Base-by-base conservation (phyloP, 805 yeast genomes). In the Barnettozyma pratensis region DNA sequence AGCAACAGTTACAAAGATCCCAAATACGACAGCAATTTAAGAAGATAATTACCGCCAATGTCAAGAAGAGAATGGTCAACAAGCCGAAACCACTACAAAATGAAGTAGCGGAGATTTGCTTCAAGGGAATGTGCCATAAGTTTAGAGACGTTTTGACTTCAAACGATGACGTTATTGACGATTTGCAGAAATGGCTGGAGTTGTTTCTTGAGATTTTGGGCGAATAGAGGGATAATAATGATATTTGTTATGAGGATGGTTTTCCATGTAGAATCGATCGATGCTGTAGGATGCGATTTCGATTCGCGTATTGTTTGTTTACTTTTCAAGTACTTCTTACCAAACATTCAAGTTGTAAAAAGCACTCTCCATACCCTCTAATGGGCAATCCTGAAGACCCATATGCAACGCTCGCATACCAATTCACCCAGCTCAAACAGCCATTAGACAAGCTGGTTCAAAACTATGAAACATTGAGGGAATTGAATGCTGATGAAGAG, bases 91-190 rank as follows among this genome's bases (percentile, higher is more conserved):
- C 51, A 0, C 12, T 46, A 2, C 62, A 60, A 40, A 48, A 36
- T 8, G 63, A 61, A 39, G 55, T 59, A 2, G 62, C 58, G 2
- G 64, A 61, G 26, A 50, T 60, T 8, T 57, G 64, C 30, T 53
- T 48, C 42, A 54, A 49, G 38, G 59, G 58, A 3, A 55, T 57
- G 58, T 45, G 45, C 19, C 59, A 54, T 44, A 52, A 47, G 47
- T 60, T 54, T 37, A 54, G 46, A 49, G 32, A 34, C 5, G 14
- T 50, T n/a, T 11, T 40, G n/a, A 52, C 50, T 6, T 14, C 54
- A 3, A 37, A 47, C 11, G 50, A 48, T 5, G 32, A 42, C 9
- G 48, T 46, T 7, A 44, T 42, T 6, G 27, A 34, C 5, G 62
- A 54, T n/a, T 30, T 61, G 1, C 39, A 46, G 14, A 48, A 42